Evolutionary conservation across 257 asterid genomes (phyloP).

Genomic region (Nicotiana noctiflora): DNA sequence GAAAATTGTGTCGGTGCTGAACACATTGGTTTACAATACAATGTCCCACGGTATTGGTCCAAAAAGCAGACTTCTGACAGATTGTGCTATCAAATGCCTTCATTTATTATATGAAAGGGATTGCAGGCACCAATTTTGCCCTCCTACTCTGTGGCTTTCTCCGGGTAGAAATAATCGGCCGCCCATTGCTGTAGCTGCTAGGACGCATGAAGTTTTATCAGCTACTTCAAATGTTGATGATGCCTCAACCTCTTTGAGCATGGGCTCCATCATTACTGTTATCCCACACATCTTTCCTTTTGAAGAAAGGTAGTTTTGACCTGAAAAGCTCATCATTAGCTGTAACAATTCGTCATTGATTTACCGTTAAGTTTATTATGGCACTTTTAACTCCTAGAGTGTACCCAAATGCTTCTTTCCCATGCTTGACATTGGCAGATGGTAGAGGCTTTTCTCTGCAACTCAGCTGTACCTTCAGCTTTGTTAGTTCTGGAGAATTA

Average conservation of each 20-base stretch:
- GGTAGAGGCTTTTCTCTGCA: not conserved
- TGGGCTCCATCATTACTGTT: constrained; percentile 69
- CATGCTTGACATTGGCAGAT: not conserved
- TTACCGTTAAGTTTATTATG: not conserved
- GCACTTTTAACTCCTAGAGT: not conserved
- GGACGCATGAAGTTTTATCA: constrained; percentile 68
- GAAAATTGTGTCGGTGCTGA: constrained; percentile 64
- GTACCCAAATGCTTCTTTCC: not conserved
- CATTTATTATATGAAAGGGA: constrained; percentile 92
- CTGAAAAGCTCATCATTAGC: constrained; percentile 6
- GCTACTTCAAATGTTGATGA: constrained; percentile 22
- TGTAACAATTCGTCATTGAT: not conserved
- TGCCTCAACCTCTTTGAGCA: constrained; percentile 36
- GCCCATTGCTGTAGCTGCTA: constrained; percentile 88
- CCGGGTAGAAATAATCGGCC: constrained; percentile 84
- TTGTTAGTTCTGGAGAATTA: not conserved
- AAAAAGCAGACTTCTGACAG: constrained; percentile 47
- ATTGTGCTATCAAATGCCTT: constrained; percentile 83
- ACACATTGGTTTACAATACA: constrained; percentile 76
- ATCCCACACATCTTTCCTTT: constrained; percentile 93
- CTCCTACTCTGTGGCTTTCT: constrained; percentile 87
- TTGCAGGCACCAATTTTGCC: constrained; percentile 85
- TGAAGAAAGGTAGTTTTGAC: constrained; percentile 69
- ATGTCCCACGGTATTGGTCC: constrained; percentile 39
- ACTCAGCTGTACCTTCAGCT: not conserved